Conservation (phyloP, 2,329 filamentous ascomycete genomes). For the Trichoderma harzianum region DNA sequence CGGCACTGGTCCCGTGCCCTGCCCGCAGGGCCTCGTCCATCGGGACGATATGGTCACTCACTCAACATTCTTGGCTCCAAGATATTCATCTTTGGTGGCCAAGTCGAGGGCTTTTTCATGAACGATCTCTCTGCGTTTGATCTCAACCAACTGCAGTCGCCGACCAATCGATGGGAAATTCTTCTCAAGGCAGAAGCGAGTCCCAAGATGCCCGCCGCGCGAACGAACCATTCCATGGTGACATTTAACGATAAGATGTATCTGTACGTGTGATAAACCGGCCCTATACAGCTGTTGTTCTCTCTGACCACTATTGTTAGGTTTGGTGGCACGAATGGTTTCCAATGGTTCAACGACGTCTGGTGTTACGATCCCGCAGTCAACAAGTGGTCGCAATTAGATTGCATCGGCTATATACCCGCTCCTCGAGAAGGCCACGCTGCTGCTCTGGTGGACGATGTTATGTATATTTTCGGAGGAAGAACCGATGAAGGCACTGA, state of each 20-base stretch:
- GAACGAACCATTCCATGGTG: slow-evolving; percentile 92
- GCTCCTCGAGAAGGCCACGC: slow-evolving; percentile 92
- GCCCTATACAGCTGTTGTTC: neutral
- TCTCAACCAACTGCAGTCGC: slow-evolving; percentile 86
- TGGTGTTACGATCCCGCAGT: slow-evolving; percentile 87
- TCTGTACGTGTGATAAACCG: slow-evolving; percentile 58
- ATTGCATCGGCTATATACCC: slow-evolving; percentile 97
- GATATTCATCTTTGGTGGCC: slow-evolving; percentile 95
- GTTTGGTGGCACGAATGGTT: slow-evolving; percentile 96
- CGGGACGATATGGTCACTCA: slow-evolving; percentile 92
- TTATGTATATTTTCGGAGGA: slow-evolving; percentile 99
- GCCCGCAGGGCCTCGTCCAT: slow-evolving; percentile 78
- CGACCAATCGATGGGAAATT: slow-evolving; percentile 90
- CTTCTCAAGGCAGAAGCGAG: slow-evolving; percentile 64
- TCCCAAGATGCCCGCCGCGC: slow-evolving; percentile 67
- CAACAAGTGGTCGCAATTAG: slow-evolving; percentile 82
- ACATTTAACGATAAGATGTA: slow-evolving; percentile 93
- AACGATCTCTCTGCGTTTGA: slow-evolving; percentile 96
- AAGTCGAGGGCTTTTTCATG: slow-evolving; percentile 97
- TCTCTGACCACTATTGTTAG: slow-evolving; percentile 41
- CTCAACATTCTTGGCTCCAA: slow-evolving; percentile 95
- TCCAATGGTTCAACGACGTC: slow-evolving; percentile 98
- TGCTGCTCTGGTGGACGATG: slow-evolving; percentile 87
- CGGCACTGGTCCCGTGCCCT: slow-evolving; percentile 96
- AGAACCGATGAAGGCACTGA: slow-evolving; percentile 91